Evolutionary conservation across 2,329 filamentous ascomycete genomes (phyloP).

Genomic region (Colletotrichum sidae): DNA sequence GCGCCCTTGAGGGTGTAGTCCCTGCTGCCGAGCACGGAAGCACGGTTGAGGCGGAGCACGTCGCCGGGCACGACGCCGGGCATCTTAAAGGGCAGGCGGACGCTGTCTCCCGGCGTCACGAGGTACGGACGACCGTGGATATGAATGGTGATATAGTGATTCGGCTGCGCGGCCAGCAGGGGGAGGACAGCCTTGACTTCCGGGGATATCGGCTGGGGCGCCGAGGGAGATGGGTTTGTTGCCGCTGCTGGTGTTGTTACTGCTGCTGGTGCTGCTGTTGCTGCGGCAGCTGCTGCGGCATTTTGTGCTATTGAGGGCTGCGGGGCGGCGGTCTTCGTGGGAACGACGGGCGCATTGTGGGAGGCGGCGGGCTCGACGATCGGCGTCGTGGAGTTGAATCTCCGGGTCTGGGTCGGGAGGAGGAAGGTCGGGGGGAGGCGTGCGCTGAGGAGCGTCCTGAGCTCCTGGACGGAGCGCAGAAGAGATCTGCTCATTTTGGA

Average conservation of each 20-base stretch:
- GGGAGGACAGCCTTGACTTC: slow-evolving; percentile 74
- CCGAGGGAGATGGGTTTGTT: slow-evolving; percentile 36
- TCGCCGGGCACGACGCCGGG: slow-evolving; percentile 83
- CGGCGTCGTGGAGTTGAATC: slow-evolving; percentile 62
- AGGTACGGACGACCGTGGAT: slow-evolving; percentile 86
- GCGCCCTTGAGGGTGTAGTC: slow-evolving; percentile 89
- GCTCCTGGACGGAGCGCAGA: slow-evolving; percentile 72
- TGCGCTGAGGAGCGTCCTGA: slow-evolving; percentile 56
- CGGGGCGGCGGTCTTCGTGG: slow-evolving; percentile 7
- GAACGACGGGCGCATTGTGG: slow-evolving; percentile 34
- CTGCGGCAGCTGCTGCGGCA: slow-evolving; percentile 6
- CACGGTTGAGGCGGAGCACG: slow-evolving; percentile 87
- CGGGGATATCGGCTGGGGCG: slow-evolving; percentile 58
- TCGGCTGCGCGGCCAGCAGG: slow-evolving; percentile 76
- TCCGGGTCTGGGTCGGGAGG: slow-evolving; percentile 46
- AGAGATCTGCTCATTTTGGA: slow-evolving; percentile 67
- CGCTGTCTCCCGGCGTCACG: slow-evolving; percentile 78
- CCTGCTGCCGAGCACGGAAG: slow-evolving; percentile 82
- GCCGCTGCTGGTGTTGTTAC: too few species aligned
- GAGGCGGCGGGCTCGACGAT: slow-evolving; percentile 55
- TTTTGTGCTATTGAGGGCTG: slow-evolving; percentile 27
- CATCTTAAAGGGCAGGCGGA: slow-evolving; percentile 86
- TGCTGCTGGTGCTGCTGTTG: neutral
- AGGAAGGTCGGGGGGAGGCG: slow-evolving; percentile 49
- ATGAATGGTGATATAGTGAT: slow-evolving; percentile 83